Base-by-base conservation (phyloP, 257 asterid genomes). In the Solanum ossicruentum region DNA sequence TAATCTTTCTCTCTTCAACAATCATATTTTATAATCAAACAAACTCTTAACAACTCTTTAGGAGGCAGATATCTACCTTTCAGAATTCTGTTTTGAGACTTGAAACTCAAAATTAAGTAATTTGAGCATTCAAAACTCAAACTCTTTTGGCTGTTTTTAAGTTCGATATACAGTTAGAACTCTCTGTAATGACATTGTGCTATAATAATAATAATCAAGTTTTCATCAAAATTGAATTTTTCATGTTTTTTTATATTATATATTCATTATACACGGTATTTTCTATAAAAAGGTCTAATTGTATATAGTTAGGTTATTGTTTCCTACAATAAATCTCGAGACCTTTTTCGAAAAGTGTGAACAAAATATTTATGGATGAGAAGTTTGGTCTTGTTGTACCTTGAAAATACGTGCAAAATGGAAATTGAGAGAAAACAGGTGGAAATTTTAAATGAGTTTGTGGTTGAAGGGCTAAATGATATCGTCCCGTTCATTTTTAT, bases 111-210 rank as follows among this genome's bases (percentile, higher is more conserved):
- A 32, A 32, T 32, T 32, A 32, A 32, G 36, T 32, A 32, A 32
- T 32, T 32, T 32, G 3, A 32, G 36, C 3, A 32, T 32, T 70
- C 10, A 70, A 8, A 39, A 39, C 11, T 41, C 80, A 36, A 32
- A 0, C 41, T 36, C 11, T 17, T 41, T 17, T 18, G 2, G 10
- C 4, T 1, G 2, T n/a, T 70, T 0, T 39, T 16, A 39, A 70
- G 2, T 39, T 0, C 1, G 7, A 41, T 4, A 11, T 66, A 13
- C 1, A 4, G 1, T 66, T 0, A 7, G 2, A 28, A 0, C 13
- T 12, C 20, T 63, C 10, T 32, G 1, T 67, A 32, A 16, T 15
- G 8, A 32, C 1, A 13, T 8, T 36, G 36, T 1, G 17, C 8
- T 10, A n/a, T 2, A 2, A 28, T 26, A 26, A 26, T 69, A 20